Evolutionary conservation across 345 rosid species (phyloP), one percentile per base, ranked within the genome.

Genomic region (Arabidopsis arenosa): DNA sequence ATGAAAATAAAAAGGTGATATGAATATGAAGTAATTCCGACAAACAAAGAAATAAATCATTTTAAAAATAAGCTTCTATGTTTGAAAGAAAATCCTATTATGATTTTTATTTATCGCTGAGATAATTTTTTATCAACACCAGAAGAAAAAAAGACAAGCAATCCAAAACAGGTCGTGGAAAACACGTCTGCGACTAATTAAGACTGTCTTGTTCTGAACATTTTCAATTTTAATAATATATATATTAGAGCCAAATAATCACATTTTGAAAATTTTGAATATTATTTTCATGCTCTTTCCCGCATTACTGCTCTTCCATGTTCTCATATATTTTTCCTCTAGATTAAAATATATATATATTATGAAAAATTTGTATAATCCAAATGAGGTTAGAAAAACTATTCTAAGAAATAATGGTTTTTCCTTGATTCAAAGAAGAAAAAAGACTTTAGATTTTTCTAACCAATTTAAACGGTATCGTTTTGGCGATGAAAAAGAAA

Each of bases 241-340:
- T 36, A 51, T 14, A 18, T 37, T 10, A 74, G 65, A 55, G 58
- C 15, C 33, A 57, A 45, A 35, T 36, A 36, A 36, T 36, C 21
- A 52, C 49, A 5, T 5, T 45, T 44, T 18, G 0, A 14, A 44
- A 44, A 56, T 1, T 10, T 44, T 45, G 2, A 43, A 39, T 43
- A 44, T 13, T 18, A 17, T 59, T 59, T 58, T 33, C 51, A 33
- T 55, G 49, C 30, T 43, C 23, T 43, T 68, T 53, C 63, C 70
- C 57, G 70, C 70, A 76, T 47, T 52, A 53, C 33, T 66, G 63
- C 40, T 43, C 79, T 76, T 52, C 60, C 56, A 53, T 49, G 12
- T 26, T 26, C 18, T 41, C 23, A 1, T 63, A 18, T 9, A 15
- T 32, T 5, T 11, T 5, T 2, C 0, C 15, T 41, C 39, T 11